phyloP scores from a whole-genome alignment of 2,329 filamentous ascomycete species.

The Dothistroma pini region DNA sequence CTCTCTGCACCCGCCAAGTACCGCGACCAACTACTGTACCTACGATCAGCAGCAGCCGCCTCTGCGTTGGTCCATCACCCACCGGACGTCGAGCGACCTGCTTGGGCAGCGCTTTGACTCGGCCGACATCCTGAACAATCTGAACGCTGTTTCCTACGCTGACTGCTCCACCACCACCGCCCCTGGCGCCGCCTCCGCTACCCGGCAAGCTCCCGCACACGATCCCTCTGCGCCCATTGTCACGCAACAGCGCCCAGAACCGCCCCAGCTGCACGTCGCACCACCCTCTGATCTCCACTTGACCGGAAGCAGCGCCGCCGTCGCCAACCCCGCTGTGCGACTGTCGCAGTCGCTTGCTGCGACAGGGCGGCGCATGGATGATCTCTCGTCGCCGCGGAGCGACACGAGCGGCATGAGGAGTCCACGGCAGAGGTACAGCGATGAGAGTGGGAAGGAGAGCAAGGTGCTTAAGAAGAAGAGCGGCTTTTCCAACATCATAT shows the following conservation, averaged over 20 bases:
- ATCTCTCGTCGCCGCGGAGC: conserved; percentile 41
- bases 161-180: conserved; percentile 16
- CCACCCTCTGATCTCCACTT: conserved; percentile 13
- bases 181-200: not conserved
- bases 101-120: conserved; percentile 42
- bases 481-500: conserved; percentile 84
- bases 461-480: conserved; percentile 74
- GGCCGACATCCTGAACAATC: conserved; percentile 36
- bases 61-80: conserved; percentile 31
- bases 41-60: conserved; percentile 4
- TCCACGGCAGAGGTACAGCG: conserved; percentile 69
- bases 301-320: conserved; percentile 12
- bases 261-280: conserved; percentile 3
- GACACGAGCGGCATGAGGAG: conserved; percentile 49
- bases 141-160: conserved; percentile 34
- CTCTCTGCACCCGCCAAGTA: conserved; percentile 1
- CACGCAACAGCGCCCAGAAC: conserved; percentile 3
- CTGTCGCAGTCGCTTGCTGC: conserved; percentile 43
- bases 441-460: conserved; percentile 66
- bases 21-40: not conserved
- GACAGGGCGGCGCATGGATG: conserved; percentile 47
- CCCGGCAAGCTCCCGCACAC: conserved; percentile 12
- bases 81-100: conserved; percentile 34
- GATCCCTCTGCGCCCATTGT: conserved; percentile 12
- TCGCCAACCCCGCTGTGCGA: conserved; percentile 33